Evolutionary conservation across 805 yeast genomes (phyloP).

Genomic region (Kuraishia ogatae): DNA sequence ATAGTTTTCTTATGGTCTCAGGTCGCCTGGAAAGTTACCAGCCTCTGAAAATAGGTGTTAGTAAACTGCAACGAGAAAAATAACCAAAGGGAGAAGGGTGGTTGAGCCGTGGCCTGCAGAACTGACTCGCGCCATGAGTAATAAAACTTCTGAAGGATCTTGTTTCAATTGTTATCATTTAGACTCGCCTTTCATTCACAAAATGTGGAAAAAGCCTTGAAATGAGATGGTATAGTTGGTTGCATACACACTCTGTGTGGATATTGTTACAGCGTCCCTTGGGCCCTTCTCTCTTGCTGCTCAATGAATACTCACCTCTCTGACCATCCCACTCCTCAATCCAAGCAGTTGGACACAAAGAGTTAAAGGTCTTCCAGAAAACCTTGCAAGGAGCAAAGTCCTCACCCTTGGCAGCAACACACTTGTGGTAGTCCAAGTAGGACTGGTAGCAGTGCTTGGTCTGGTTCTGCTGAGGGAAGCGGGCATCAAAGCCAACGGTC

Average conservation of each 20-base stretch:
- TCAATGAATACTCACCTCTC: conserved; percentile 32
- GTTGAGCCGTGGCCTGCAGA: background rate
- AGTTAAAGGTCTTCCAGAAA: conserved; percentile 83
- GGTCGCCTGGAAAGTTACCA: conserved; percentile 31
- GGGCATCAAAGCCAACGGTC: conserved; percentile 77
- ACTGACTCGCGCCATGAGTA: too few species aligned
- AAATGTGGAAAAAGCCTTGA: too few species aligned
- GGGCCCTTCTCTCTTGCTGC: too few species aligned
- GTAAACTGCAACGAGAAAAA: background rate
- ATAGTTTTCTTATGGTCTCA: conserved; percentile 5
- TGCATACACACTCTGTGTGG: too few species aligned
- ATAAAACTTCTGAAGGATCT: too few species aligned
- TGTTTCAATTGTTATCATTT: too few species aligned
- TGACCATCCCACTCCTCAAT: conserved; percentile 83
- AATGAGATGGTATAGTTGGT: too few species aligned
- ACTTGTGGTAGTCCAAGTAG: conserved; percentile 96
- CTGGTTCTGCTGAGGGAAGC: conserved; percentile 97
- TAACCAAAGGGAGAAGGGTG: background rate
- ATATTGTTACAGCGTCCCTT: too few species aligned
- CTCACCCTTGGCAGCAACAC: conserved; percentile 95
- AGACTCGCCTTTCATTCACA: too few species aligned
- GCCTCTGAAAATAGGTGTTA: conserved; percentile 5
- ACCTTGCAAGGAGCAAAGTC: conserved; percentile 97
- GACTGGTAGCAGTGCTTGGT: conserved; percentile 98
- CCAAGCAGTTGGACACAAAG: conserved; percentile 84